phyloP scores from a whole-genome alignment of 2,329 filamentous ascomycete genomes.

The Taxawa tesnikishii region DNA sequence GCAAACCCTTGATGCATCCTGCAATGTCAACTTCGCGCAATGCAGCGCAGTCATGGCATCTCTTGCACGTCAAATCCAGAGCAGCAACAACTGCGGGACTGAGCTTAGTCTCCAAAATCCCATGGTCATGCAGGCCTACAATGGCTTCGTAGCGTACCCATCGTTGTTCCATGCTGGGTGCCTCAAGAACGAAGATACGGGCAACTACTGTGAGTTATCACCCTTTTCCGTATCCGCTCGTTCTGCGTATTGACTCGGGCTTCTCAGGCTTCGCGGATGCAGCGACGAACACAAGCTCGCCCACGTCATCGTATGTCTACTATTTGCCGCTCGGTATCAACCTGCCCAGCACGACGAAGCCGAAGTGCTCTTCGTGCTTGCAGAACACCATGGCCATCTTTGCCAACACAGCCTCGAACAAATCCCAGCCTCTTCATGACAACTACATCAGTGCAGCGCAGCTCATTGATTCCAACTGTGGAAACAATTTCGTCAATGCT shows the following conservation, averaged over 20 bases:
- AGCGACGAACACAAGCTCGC: constrained; percentile 59
- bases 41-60: constrained; percentile 55
- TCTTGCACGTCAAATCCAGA: constrained; percentile 54
- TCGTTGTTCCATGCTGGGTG: constrained; percentile 72
- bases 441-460: constrained; percentile 62
- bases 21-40: constrained; percentile 49
- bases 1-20: constrained; percentile 66
- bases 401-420: constrained; percentile 53
- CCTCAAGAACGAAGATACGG: constrained; percentile 46
- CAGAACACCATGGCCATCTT: constrained; percentile 74
- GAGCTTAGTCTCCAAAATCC: constrained; percentile 60
- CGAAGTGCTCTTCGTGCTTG: constrained; percentile 65
- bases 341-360: constrained; percentile 54
- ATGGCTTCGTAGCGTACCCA: constrained; percentile 64
- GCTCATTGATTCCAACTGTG: constrained; percentile 56
- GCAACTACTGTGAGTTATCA: constrained; percentile 51
- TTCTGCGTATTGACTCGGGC: too few species aligned
- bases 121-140: constrained; percentile 60
- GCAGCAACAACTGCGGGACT: constrained; percentile 51
- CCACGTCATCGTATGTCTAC: constrained; percentile 70
- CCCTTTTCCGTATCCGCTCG: too few species aligned
- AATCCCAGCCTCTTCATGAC: constrained; percentile 50
- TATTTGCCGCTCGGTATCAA: constrained; percentile 67
- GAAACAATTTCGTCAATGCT: constrained; percentile 41
- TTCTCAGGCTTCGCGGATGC: constrained; percentile 59